Evolutionary conservation across 1,139 yeast species (phyloP).

Genomic region (Suhomyces maxii): DNA sequence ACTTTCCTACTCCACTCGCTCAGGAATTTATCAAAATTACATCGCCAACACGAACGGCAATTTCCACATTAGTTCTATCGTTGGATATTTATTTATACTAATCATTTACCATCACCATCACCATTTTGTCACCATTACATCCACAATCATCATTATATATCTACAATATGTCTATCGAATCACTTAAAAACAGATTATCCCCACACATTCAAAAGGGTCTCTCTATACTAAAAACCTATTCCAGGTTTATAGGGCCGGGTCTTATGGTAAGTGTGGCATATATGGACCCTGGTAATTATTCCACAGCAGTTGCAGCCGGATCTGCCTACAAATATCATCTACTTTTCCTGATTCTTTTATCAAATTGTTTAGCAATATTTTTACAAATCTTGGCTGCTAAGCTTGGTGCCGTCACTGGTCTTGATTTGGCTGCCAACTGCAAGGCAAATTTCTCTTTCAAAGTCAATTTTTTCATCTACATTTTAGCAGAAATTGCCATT

Average conservation of each 20-base stretch:
- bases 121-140: too few relatives aligned
- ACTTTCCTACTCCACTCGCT: too few relatives aligned
- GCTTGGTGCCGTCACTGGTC: conserved; percentile 81
- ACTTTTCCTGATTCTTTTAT: conserved; percentile 73
- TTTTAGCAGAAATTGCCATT: conserved; percentile 71
- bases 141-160: not conserved
- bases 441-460: conserved; percentile 66
- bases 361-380: conserved; percentile 85
- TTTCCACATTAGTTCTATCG: too few relatives aligned
- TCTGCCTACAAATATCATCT: conserved; percentile 83
- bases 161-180: not conserved
- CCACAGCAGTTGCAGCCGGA: conserved; percentile 93
- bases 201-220: not conserved
- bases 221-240: conserved; percentile 45
- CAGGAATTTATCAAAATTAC: too few relatives aligned
- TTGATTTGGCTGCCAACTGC: conserved; percentile 81
- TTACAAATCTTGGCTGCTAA: conserved; percentile 82
- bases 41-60: too few relatives aligned
- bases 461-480: conserved; percentile 57
- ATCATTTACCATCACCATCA: too few relatives aligned
- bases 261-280: conserved; percentile 93
- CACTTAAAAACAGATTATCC: not conserved
- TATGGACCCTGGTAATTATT: conserved; percentile 97
- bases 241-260: conserved; percentile 85
- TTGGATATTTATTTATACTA: too few relatives aligned